A percentile compares a stretch with the other conserved stretches of the same genome.
These are phyloP conservation scores for Discostella stelligera DNA, from an alignment of 352 stramenopile species.

Conservation along the genomic window DNA sequence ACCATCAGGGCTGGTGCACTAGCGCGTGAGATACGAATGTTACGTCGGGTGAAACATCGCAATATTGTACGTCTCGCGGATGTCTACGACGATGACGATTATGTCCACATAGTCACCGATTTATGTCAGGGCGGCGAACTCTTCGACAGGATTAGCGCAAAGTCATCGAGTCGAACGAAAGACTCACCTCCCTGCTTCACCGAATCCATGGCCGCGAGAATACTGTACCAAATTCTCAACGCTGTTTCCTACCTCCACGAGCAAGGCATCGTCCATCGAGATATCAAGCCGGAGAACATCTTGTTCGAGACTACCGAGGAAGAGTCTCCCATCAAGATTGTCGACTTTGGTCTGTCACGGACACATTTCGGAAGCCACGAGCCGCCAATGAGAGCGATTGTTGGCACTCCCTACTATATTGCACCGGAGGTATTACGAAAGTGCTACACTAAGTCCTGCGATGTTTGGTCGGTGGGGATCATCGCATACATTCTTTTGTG, in stretches of 20 bases:
- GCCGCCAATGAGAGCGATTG: constrained; percentile 23
- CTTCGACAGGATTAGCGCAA: constrained; percentile 89
- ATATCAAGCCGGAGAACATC: constrained; percentile 81
- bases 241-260: constrained; percentile 88
- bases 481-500: constrained; percentile 91
- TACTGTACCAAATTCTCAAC: constrained; percentile 85
- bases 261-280: constrained; percentile 56
- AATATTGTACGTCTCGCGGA: constrained; percentile 91
- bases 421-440: constrained; percentile 89
- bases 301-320: constrained; percentile 88
- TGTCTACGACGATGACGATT: constrained; percentile 87
- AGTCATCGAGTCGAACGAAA: constrained; percentile 45
- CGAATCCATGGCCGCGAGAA: constrained; percentile 87
- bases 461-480: constrained; percentile 91
- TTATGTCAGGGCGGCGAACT: constrained; percentile 90
- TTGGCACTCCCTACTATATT: constrained; percentile 62
- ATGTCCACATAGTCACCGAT: constrained; percentile 90
- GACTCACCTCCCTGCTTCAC: constrained; percentile 74
- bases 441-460: constrained; percentile 87
- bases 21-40: constrained; percentile 44
- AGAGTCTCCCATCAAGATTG: constrained; percentile 92
- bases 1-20: constrained; percentile 11
- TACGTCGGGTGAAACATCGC: constrained; percentile 70
- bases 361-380: constrained; percentile 62
- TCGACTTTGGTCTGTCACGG: constrained; percentile 85